Percentiles rank a stretch among this genome's conserved stretches.
These are phyloP conservation scores for Saccharomycopsis selenospora DNA, from an alignment of 805 yeast genomes.

Conservation along the genomic window DNA sequence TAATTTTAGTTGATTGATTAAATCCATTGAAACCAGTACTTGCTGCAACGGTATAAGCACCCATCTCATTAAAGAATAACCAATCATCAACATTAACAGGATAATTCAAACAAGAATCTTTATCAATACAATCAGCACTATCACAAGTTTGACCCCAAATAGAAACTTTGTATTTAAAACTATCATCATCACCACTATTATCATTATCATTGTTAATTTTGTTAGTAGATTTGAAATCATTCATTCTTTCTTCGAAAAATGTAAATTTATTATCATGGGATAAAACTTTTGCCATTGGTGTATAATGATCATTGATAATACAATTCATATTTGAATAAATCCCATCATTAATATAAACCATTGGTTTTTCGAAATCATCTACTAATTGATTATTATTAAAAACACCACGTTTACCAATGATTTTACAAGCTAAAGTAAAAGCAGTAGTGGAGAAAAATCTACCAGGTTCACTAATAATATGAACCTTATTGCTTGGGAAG, in stretches of 20 bases:
- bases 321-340: constrained; percentile 95
- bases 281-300: constrained; percentile 62
- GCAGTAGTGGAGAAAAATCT: constrained; percentile 81
- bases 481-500: constrained; percentile 43
- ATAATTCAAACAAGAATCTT: constrained; percentile 43
- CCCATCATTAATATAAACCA: constrained; percentile 91
- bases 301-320: constrained; percentile 85
- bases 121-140: constrained; percentile 79
- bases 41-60: constrained; percentile 91
- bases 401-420: constrained; percentile 71
- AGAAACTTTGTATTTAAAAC: constrained; percentile 37
- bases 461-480: constrained; percentile 91
- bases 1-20: constrained; percentile 48
- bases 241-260: constrained; percentile 26
- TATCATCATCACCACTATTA: not conserved
- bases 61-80: constrained; percentile 75
- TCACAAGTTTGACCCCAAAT: constrained; percentile 99
- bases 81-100: constrained; percentile 82
- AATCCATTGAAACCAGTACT: constrained; percentile 93
- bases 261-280: constrained; percentile 44
- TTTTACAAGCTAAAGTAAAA: constrained; percentile 75
- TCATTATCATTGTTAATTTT: constrained; percentile 13
- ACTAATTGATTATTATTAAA: constrained; percentile 23
- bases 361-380: constrained; percentile 37
- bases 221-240: constrained; percentile 28